A percentile compares a stretch with the other conserved stretches of the same genome.
phyloP scores from a whole-genome alignment of 805 yeast genomes.

The Candida dendrica region DNA sequence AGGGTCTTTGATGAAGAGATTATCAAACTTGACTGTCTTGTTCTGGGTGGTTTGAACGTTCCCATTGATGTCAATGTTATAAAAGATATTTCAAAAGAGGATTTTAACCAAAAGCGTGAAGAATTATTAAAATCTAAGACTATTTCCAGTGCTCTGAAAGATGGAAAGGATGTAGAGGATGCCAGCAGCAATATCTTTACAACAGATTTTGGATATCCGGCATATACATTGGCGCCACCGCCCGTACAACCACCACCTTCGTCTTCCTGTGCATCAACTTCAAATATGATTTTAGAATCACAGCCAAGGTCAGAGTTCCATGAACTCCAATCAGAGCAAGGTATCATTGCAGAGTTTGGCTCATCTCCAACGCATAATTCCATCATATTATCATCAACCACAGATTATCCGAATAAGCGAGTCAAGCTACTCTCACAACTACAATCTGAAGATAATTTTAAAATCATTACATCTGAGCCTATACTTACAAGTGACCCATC shows the following conservation, averaged over 20 bases:
- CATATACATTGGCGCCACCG: too few species aligned
- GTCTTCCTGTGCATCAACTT: too few species aligned
- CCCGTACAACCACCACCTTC: too few species aligned
- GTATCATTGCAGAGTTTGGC: not conserved
- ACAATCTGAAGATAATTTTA: not conserved
- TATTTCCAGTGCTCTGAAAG: too few species aligned
- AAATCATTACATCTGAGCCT: conserved; percentile 6
- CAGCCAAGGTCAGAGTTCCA: not conserved
- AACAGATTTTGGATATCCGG: too few species aligned
- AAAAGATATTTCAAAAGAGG: not conserved
- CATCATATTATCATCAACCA: too few species aligned
- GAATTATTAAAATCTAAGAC: too few species aligned
- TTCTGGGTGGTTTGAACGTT: not conserved
- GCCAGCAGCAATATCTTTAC: too few species aligned
- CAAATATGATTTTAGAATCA: not conserved
- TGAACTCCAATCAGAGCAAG: not conserved
- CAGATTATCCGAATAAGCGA: not conserved
- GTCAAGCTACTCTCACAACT: not conserved
- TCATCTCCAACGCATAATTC: not conserved
- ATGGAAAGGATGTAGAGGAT: too few species aligned
- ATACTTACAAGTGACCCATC: conserved; percentile 5
- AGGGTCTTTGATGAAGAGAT: not conserved
- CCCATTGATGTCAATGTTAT: not conserved
- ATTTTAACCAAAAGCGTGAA: too few species aligned
- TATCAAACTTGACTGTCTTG: not conserved